Percentiles rank a stretch among this genome's conserved stretches.
phyloP scores from a whole-genome alignment of 345 rosid species.

The Gossypium anomalum region DNA sequence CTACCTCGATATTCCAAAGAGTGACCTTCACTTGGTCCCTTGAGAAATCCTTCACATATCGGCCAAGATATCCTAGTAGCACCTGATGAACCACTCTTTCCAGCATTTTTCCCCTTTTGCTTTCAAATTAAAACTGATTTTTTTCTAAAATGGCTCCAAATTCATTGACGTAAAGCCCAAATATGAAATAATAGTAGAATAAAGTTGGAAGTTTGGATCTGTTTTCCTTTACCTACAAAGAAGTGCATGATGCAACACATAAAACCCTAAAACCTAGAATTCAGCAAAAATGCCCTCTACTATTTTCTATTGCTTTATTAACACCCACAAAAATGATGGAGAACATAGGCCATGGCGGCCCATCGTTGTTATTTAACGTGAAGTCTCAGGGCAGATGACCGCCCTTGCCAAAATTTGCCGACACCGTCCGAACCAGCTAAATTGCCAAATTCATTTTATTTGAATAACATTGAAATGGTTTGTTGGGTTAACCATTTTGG shows the following conservation, averaged over 20 bases:
- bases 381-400: too few relatives aligned
- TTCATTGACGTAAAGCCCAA: background rate
- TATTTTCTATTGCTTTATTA: background rate
- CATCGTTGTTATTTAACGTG: background rate
- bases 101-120: constrained; percentile 37
- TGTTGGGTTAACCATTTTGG: too few relatives aligned
- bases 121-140: background rate
- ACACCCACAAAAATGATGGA: background rate
- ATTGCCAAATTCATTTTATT: too few relatives aligned
- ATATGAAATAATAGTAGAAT: background rate
- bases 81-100: constrained; percentile 67
- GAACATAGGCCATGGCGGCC: background rate
- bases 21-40: constrained; percentile 77
- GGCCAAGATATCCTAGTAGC: constrained; percentile 69
- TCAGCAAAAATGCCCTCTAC: background rate
- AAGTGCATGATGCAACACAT: background rate
- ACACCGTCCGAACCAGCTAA: background rate
- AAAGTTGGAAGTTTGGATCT: background rate
- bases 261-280: background rate
- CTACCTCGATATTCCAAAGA: constrained; percentile 65
- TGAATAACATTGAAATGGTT: too few relatives aligned
- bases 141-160: background rate
- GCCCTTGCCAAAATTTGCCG: background rate
- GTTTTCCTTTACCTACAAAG: background rate
- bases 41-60: constrained; percentile 73